Conservation (phyloP, 371 early-diverging fungal genomes). For the Homolaphlyctis polyrhiza region DNA sequence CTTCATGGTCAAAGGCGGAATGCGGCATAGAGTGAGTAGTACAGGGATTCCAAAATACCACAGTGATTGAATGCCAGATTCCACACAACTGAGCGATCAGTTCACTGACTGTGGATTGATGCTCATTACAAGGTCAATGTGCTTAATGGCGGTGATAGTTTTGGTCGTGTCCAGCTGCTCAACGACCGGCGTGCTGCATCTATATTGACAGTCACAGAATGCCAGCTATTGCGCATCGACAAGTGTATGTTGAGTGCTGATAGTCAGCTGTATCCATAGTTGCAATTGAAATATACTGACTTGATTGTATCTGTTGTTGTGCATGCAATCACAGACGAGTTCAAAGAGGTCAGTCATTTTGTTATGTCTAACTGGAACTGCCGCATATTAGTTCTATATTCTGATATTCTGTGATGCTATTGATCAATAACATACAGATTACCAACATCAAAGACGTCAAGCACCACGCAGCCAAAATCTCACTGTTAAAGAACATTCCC, state of each 20-base stretch:
- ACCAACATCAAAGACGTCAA: slow-evolving; percentile 7
- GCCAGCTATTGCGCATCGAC: slow-evolving; percentile 13
- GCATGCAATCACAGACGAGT: too few relatives aligned
- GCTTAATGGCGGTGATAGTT: slow-evolving; percentile 21
- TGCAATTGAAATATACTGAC: too few relatives aligned
- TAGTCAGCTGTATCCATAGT: too few relatives aligned
- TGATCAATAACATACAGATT: too few relatives aligned
- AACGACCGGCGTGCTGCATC: slow-evolving; percentile 12
- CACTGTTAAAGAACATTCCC: slow-evolving; percentile 7
- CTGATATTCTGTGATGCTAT: too few relatives aligned
- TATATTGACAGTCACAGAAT: slow-evolving; percentile 6
- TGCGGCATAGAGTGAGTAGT: slow-evolving; percentile 3
- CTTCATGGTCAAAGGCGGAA: slow-evolving; percentile 7
- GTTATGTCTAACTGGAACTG: too few relatives aligned
- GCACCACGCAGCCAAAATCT: slow-evolving; percentile 1
- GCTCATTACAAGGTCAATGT: slow-evolving; percentile 9
- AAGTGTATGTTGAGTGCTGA: too few relatives aligned
- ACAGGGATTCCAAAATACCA: background rate
- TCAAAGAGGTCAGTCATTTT: too few relatives aligned
- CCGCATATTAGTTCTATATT: too few relatives aligned
- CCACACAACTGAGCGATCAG: background rate
- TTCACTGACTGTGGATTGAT: background rate
- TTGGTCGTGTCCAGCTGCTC: slow-evolving; percentile 9
- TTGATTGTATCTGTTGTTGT: too few relatives aligned
- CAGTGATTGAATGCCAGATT: background rate